Evolutionary conservation across 2,329 filamentous ascomycete species (phyloP).

Genomic region (Verticillium klebahnii): DNA sequence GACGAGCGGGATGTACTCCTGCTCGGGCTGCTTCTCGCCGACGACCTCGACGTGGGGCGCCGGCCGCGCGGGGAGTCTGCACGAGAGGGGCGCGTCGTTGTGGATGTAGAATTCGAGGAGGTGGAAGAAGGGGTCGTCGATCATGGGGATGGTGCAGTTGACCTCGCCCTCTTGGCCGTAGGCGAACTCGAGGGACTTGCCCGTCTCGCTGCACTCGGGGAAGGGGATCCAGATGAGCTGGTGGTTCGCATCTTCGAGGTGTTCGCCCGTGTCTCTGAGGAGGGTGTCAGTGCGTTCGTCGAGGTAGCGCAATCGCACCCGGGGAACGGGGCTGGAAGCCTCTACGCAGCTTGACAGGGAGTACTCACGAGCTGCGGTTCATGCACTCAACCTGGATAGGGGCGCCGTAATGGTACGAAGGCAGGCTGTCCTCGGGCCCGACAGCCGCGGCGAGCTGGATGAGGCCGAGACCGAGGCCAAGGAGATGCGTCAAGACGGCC

Average conservation of each 20-base stretch:
- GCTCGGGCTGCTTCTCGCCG: constrained; percentile 42
- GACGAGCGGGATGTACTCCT: constrained; percentile 75
- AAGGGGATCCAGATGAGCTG: constrained; percentile 89
- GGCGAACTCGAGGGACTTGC: constrained; percentile 72
- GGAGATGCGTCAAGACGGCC: not conserved
- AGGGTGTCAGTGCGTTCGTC: not conserved
- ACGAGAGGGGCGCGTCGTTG: constrained; percentile 88
- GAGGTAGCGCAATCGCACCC: not conserved
- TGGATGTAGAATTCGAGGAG: constrained; percentile 97
- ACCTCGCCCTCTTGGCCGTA: constrained; percentile 80
- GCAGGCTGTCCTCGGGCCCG: constrained; percentile 38
- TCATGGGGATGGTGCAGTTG: constrained; percentile 77
- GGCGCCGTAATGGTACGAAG: constrained; percentile 63
- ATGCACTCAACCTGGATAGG: constrained; percentile 67
- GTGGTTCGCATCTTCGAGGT: constrained; percentile 66
- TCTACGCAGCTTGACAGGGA: not conserved
- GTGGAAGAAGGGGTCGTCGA: constrained; percentile 79
- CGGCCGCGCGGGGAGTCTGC: constrained; percentile 80
- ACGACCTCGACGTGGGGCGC: constrained; percentile 49
- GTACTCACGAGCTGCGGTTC: constrained; percentile 66
- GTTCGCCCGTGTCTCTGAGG: constrained; percentile 77
- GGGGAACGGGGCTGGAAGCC: not conserved
- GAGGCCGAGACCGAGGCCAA: constrained; percentile 5
- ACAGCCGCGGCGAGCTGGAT: constrained; percentile 18
- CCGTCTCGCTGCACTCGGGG: constrained; percentile 84